These are phyloP conservation scores for Scutellaria minor DNA, from an alignment of 257 asterid genomes.

Conservation along the genomic window DNA sequence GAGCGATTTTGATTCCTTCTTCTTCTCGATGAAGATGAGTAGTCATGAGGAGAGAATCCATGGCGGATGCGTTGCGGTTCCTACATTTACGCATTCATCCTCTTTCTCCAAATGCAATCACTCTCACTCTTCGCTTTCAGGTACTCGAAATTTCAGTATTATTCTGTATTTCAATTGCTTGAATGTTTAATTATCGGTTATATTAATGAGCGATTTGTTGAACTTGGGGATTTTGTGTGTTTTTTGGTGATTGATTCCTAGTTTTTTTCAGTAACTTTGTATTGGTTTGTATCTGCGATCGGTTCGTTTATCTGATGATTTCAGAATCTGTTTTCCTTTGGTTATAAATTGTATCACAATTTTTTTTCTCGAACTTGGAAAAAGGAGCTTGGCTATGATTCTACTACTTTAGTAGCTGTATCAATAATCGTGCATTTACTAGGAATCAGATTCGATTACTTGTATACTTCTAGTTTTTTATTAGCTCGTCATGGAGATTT, in stretches of 20 bases:
- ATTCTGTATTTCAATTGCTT: too few species aligned
- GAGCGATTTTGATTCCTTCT: too few species aligned
- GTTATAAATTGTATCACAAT: too few species aligned
- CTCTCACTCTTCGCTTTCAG: conserved; percentile 41
- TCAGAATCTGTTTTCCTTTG: too few species aligned
- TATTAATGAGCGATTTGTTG: neutral
- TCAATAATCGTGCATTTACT: too few species aligned
- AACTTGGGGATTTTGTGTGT: neutral
- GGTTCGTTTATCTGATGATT: too few species aligned
- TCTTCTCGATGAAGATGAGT: conserved; percentile 37
- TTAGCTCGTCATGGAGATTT: neutral
- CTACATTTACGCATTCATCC: conserved; percentile 38
- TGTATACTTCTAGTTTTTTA: neutral
- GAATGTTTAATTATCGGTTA: too few species aligned
- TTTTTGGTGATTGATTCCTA: neutral
- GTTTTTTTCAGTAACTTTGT: neutral
- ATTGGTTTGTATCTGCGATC: neutral
- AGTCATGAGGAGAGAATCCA: conserved; percentile 36
- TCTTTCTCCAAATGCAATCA: conserved; percentile 43
- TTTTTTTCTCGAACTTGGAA: neutral
- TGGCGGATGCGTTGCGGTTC: conserved; percentile 49
- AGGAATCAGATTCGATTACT: neutral
- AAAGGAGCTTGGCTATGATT: conserved; percentile 5
- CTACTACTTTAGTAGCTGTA: neutral
- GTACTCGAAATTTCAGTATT: conserved; percentile 10